Evolutionary conservation across 164 flowering plant species (phyloP), one percentile per base, ranked within the genome.

Genomic region (Amborella trichopoda): DNA sequence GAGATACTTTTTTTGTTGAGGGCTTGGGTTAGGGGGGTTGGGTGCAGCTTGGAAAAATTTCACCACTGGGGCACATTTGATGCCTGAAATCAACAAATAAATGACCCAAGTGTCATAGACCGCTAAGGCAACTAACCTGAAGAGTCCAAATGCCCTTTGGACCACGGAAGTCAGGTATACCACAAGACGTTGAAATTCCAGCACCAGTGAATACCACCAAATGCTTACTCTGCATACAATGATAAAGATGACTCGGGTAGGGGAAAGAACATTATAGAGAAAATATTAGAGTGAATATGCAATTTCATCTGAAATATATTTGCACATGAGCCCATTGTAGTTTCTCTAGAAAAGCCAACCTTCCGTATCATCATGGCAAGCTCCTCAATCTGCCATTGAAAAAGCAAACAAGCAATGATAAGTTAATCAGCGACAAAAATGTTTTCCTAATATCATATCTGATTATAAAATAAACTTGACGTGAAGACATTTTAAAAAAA

Each of bases 111-210:
- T 28, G 23, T 27, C n/a, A n/a, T n/a, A n/a, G n/a, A n/a, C n/a
- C 38, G n/a, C 6, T 3, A 28, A 19, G 23, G 57, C 17, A 28
- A n/a, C 22, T 22, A 23, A 87, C 99, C 94, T 91, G 96, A 53
- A 91, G 80, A 14, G 99, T 91, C 99, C 99, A 91, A 44, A 91
- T 80, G 48, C 99, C 99, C 50, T 87, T 87, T 18, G 99, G 99
- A 25, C 99, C 99, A 28, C 99, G 87, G 67, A 91, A 91, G 68
- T 91, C 99, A 68, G 99, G 99, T 68, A 91, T 91, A 21, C 99
- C 99, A 69, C 93, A 87, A 56, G 99, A 83, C 50, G 99, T 91
- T 53, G 99, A 91, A 68, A 91, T 91, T 64, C 99, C 99, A 30
- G 99, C 99, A 46, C 99, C 99, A 30, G 99, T 91, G 69, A 91